Percentiles rank a stretch among this genome's conserved stretches.
Evolutionary conservation across 177 flowering plant species (phyloP).

Genomic region (Telopea speciosissima): DNA sequence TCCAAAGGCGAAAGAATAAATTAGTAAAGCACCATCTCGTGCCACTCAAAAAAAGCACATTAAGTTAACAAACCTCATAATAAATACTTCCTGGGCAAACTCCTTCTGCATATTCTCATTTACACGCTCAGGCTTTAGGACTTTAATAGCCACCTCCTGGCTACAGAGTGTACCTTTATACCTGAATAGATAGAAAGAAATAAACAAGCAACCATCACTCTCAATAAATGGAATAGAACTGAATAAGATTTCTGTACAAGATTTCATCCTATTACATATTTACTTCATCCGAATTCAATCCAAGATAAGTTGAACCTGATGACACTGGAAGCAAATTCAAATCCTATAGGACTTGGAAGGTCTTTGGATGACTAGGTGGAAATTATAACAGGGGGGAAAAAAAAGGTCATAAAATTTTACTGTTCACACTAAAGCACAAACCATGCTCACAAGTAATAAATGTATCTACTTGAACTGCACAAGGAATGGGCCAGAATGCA

Average conservation of each 20-base stretch:
- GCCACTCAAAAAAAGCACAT: background rate
- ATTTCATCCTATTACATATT: too few relatives aligned
- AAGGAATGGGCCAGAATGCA: too few relatives aligned
- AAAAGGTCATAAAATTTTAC: too few relatives aligned
- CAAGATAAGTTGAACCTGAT: too few relatives aligned
- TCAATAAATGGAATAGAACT: too few relatives aligned
- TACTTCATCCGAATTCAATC: too few relatives aligned
- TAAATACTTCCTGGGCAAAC: constrained; percentile 93
- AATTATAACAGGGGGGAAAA: background rate
- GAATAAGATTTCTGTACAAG: too few relatives aligned
- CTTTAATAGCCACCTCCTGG: constrained; percentile 97
- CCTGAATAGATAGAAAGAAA: constrained; percentile 31
- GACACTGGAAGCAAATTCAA: too few relatives aligned
- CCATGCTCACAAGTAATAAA: too few relatives aligned
- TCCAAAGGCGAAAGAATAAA: background rate
- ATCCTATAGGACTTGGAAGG: too few relatives aligned
- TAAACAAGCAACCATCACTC: background rate
- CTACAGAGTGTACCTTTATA: constrained; percentile 82
- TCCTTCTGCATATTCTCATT: constrained; percentile 75
- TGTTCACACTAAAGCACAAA: too few relatives aligned
- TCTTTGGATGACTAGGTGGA: background rate
- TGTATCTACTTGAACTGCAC: too few relatives aligned
- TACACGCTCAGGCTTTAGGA: constrained; percentile 78
- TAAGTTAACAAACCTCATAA: constrained; percentile 67
- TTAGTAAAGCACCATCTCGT: background rate